Percentiles rank a stretch among this genome's conserved stretches.
Conservation (phyloP, 148 eudicot species). For the Silene uniflora region DNA sequence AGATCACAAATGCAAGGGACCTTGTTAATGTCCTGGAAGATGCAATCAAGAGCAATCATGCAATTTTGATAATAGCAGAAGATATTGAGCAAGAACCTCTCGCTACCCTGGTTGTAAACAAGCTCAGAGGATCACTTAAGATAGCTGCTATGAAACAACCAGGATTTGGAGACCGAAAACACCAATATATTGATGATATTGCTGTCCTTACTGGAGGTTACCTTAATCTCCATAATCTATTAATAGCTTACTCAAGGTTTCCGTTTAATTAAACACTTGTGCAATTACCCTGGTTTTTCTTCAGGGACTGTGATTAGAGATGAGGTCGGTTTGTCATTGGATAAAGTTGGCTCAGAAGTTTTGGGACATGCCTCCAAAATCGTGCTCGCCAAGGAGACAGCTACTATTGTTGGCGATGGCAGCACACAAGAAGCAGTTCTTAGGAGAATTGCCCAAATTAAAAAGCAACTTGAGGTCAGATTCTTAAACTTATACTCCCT, state of each 20-base stretch:
- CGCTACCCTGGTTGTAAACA: conserved; percentile 79
- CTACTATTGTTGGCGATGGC: conserved; percentile 62
- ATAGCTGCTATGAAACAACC: conserved; percentile 80
- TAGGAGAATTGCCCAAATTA: conserved; percentile 50
- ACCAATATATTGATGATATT: conserved; percentile 69
- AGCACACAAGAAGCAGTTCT: conserved; percentile 53
- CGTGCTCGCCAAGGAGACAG: conserved; percentile 48
- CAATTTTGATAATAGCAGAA: conserved; percentile 60
- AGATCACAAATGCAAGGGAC: conserved; percentile 67
- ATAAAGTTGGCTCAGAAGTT: conserved; percentile 46
- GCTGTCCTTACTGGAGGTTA: conserved; percentile 68
- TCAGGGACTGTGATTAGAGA: conserved; percentile 61
- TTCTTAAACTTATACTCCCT: neutral
- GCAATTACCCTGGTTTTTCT: conserved; percentile 6
- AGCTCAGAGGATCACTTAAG: conserved; percentile 62
- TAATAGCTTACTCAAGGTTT: neutral
- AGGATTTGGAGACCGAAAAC: conserved; percentile 65
- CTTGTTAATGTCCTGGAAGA: conserved; percentile 60
- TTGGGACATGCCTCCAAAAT: conserved; percentile 54
- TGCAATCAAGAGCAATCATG: conserved; percentile 49
- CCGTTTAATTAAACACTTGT: neutral
- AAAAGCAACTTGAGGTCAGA: conserved; percentile 45
- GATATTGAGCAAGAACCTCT: conserved; percentile 77
- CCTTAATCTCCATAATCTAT: neutral
- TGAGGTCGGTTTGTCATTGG: conserved; percentile 55